Base-by-base conservation (phyloP, 2,329 filamentous ascomycete species). In the Blumeria graminis region DNA sequence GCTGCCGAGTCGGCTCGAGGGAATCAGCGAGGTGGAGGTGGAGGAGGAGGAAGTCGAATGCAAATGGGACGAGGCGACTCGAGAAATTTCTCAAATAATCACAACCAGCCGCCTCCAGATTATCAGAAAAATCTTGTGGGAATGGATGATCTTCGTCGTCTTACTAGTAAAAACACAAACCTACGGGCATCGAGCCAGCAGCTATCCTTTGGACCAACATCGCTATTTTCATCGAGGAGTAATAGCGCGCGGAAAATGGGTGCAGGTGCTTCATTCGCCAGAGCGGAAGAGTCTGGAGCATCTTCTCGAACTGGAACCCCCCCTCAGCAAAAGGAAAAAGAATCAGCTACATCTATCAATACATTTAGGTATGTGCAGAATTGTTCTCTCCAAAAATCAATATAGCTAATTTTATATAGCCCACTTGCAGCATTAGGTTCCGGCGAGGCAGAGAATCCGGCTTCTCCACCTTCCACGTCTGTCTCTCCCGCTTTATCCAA, bases 261-360 rank as follows among this genome's bases (percentile, higher is more conserved):
- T 50, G 84, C 84, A 61, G 82, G 82, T 65, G 78, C 82, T 63
- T 76, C 82, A 61, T 73, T 89, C 61, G 78, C 78, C 62, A 80
- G 85, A 63, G 81, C 81, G 59, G 88, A 94, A 65, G 88, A 94
- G 63, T 95, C 89, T 59, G 85, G 80, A 63, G 79, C 82, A 62
- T 93, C 87, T 56, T 95, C 89, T 58, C 82, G 92, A 63, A 93
- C 87, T 57, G 86, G 85, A 64, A 96, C 90, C 53, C 89, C 89
- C 56, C 85, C 88, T 50, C 80, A 82, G 68, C 79, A 82, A 69
- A 74, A 79, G 62, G 71, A 75, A 60, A 76, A 76, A 67, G 71
- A 74, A 60, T 77, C 76, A 64, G 76, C 77, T 56, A 82, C 79
- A 58, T 84, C 84, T 66, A 80, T 82, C 63, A 98, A 98, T 74